Percentiles rank a stretch among this genome's conserved stretches.
These are phyloP conservation scores for Colletotrichum shisoi DNA, from an alignment of 2,329 filamentous ascomycete species.

Conservation along the genomic window DNA sequence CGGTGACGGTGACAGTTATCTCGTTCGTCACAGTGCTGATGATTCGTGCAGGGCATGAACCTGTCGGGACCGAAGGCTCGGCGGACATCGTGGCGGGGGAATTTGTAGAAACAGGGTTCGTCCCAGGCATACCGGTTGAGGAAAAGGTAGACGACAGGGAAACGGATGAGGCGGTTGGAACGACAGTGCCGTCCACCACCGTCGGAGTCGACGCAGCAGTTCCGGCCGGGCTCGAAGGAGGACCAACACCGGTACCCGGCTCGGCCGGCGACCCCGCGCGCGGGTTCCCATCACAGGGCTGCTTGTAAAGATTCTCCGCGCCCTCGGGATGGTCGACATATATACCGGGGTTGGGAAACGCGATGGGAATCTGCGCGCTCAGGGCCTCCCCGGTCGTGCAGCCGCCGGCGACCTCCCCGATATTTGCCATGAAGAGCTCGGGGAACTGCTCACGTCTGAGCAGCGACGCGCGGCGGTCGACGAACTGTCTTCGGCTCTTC, in stretches of 20 bases:
- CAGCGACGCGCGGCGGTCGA: constrained; percentile 2
- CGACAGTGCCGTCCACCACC: too few relatives aligned
- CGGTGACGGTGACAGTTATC: constrained; percentile 40
- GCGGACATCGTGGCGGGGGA: background rate
- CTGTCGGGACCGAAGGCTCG: background rate
- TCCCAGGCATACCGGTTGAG: background rate
- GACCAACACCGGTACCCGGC: background rate
- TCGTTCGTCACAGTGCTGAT: constrained; percentile 32
- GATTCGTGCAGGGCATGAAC: background rate
- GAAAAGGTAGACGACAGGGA: background rate
- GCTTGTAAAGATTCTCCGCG: constrained; percentile 22
- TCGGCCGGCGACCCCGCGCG: background rate
- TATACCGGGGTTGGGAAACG: constrained; percentile 15
- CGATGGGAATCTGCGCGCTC: constrained; percentile 21
- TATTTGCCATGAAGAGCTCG: constrained; percentile 34
- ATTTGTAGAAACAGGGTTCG: background rate
- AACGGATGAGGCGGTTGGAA: background rate
- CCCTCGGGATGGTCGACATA: constrained; percentile 27
- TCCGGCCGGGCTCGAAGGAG: background rate
- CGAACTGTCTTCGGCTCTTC: background rate
- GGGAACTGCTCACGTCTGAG: constrained; percentile 20
- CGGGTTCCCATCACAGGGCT: constrained; percentile 30
- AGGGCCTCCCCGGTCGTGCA: constrained; percentile 32
- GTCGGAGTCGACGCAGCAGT: background rate
- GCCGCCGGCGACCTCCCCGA: constrained; percentile 24